Base-by-base conservation (phyloP, 345 rosid genomes). In the Citrus glauca region DNA sequence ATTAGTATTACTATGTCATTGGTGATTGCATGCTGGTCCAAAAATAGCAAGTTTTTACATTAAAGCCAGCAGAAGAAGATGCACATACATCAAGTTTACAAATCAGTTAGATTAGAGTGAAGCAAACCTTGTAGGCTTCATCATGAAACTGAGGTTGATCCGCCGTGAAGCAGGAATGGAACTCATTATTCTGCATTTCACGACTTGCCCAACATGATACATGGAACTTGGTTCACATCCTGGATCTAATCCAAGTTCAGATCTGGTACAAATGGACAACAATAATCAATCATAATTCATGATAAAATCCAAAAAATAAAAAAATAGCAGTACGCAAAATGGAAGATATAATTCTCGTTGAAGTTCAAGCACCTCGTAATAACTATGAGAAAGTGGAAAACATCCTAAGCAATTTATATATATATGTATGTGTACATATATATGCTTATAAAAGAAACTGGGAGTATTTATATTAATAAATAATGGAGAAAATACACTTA, bases 171-270 rank as follows among this genome's bases (percentile, higher is more conserved):
- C 85, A 80, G 91, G 89, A 83, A 80, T 77, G 63, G 95, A 86
- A 82, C 92, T 71, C 50, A 81, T 86, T 82, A 96, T 87, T 85
- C 97, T 88, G 89, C 99, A 96, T 89, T 96, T 94, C 83, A 96
- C 91, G 73, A 91, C 99, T 89, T 96, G 90, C n/a, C 97, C 99
- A 56, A 88, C 95, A 84, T 91, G 97, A 89, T 89, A 91, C 85
- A 84, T 84, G 35, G 89, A 85, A 75, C 80, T 82, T 74, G 97
- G 92, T 76, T 94, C 92, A 45, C 82, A 68, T 75, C 97, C 97
- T 57, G 92, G 87, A 71, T 88, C 94, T 78, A 96, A 79, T 63
- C 98, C 98, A 84, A 96, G 95, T 83, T 96, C 99, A 75, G 86
- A 90, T 81, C 98, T 96, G 95, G 40, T 72, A 82, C 24, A 78